These are phyloP conservation scores for Didymella exigua DNA, from an alignment of 2,329 filamentous ascomycete genomes.

Conservation along the genomic window DNA sequence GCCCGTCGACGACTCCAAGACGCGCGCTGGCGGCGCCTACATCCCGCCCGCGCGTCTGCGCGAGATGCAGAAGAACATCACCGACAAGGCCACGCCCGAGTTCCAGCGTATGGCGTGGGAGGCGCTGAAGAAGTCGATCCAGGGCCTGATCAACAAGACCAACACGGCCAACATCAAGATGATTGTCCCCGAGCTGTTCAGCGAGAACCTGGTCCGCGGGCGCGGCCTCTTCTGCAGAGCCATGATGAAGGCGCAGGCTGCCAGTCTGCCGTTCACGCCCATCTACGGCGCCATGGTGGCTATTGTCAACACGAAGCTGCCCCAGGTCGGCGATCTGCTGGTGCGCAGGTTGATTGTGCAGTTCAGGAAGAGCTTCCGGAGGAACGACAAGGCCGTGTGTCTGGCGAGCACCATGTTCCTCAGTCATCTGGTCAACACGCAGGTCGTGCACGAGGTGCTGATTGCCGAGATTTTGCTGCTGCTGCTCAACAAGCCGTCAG, in stretches of 20 bases:
- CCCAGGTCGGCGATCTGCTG: conserved; percentile 89
- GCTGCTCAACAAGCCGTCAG: conserved; percentile 92
- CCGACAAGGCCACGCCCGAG: conserved; percentile 93
- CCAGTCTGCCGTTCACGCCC: conserved; percentile 92
- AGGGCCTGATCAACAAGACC: conserved; percentile 98
- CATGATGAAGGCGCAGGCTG: conserved; percentile 98
- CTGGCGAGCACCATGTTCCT: conserved; percentile 92
- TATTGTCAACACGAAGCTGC: conserved; percentile 96
- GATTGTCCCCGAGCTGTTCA: conserved; percentile 94
- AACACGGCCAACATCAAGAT: conserved; percentile 98
- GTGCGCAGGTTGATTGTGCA: conserved; percentile 85
- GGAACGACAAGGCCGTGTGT: conserved; percentile 97
- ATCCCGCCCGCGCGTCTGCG: conserved; percentile 90
- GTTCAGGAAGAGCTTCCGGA: conserved; percentile 92
- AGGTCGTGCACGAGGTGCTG: conserved; percentile 92
- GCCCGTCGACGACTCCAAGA: conserved; percentile 87
- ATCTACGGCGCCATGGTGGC: conserved; percentile 96
- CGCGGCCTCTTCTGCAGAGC: conserved; percentile 91
- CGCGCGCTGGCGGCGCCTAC: conserved; percentile 94
- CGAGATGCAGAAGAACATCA: conserved; percentile 94
- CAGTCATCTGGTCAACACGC: conserved; percentile 93
- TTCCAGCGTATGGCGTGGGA: conserved; percentile 99
- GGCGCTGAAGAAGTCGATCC: conserved; percentile 97
- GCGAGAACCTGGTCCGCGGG: conserved; percentile 90
- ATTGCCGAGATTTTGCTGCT: conserved; percentile 90